Conservation (phyloP, 495 filamentous ascomycete species). For the Aspergillus coremiiformis region DNA sequence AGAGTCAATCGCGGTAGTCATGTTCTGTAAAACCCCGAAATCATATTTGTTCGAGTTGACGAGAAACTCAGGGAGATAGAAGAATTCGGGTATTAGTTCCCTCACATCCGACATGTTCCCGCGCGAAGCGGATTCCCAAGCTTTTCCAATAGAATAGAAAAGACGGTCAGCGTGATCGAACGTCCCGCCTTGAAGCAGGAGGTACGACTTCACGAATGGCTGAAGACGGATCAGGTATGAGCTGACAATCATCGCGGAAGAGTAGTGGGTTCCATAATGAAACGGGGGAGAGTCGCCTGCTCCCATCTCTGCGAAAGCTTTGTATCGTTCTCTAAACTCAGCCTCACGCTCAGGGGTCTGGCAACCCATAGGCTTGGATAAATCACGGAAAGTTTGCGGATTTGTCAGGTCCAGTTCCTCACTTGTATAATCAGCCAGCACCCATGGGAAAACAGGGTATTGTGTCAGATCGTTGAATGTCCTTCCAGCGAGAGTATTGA, state of each 20-base stretch:
- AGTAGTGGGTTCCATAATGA: conserved; percentile 98
- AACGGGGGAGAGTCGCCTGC: conserved; percentile 72
- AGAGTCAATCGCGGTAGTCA: conserved; percentile 67
- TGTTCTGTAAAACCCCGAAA: conserved; percentile 79
- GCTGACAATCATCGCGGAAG: conserved; percentile 96
- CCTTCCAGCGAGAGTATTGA: conserved; percentile 93
- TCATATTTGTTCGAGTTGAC: conserved; percentile 89
- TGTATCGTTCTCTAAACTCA: conserved; percentile 76
- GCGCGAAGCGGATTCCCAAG: conserved; percentile 83
- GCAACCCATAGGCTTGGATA: conserved; percentile 96
- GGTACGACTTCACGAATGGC: conserved; percentile 91
- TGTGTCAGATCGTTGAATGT: conserved; percentile 98
- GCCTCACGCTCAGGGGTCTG: conserved; percentile 66
- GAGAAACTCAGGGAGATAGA: conserved; percentile 89
- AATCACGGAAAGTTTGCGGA: conserved; percentile 76
- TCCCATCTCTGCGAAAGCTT: conserved; percentile 84
- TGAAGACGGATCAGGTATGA: conserved; percentile 93
- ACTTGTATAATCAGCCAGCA: conserved; percentile 91
- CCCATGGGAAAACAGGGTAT: conserved; percentile 97
- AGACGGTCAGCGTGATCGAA: conserved; percentile 95
- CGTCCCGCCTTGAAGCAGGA: conserved; percentile 92
- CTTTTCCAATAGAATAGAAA: conserved; percentile 86
- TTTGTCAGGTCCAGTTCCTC: conserved; percentile 86
- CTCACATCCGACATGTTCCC: conserved; percentile 90
- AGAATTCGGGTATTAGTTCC: conserved; percentile 94